phyloP scores from a whole-genome alignment of 805 yeast species.

The Tetrapisispora pingtungensis region DNA sequence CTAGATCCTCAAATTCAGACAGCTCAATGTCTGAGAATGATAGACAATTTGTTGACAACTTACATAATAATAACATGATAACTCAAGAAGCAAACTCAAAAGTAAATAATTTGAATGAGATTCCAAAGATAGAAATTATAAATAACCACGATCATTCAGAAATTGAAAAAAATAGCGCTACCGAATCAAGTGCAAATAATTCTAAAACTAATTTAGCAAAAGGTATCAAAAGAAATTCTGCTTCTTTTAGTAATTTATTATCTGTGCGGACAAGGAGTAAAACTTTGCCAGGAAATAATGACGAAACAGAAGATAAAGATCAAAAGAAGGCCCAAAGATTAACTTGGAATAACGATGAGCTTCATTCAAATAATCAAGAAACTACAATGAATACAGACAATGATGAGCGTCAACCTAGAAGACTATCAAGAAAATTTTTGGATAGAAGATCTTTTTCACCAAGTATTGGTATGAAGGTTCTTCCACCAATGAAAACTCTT shows the following conservation, averaged over 20 bases:
- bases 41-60: neutral
- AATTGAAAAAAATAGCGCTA: neutral
- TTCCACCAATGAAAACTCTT: slow-evolving; percentile 14
- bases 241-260: slow-evolving; percentile 1
- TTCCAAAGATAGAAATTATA: neutral
- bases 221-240: slow-evolving; percentile 1
- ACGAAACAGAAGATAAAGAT: slow-evolving; percentile 3
- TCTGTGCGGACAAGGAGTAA: slow-evolving; percentile 15
- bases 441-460: slow-evolving; percentile 26
- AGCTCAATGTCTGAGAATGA: neutral
- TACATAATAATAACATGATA: neutral
- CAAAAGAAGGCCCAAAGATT: slow-evolving; percentile 9
- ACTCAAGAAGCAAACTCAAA: neutral
- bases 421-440: slow-evolving; percentile 19
- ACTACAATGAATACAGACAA: neutral
- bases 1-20: slow-evolving; percentile 3
- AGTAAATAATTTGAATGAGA: neutral
- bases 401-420: slow-evolving; percentile 20
- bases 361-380: neutral
- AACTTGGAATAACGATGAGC: slow-evolving; percentile 12
- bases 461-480: slow-evolving; percentile 15
- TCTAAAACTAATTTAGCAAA: neutral
- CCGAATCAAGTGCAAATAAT: neutral
- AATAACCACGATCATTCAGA: neutral
- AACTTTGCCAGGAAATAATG: slow-evolving; percentile 15